A percentile compares a stretch with the other conserved stretches of the same genome.
Conservation (phyloP, 1,284 basidiomycete genomes). For the Malassezia sp. region DNA sequence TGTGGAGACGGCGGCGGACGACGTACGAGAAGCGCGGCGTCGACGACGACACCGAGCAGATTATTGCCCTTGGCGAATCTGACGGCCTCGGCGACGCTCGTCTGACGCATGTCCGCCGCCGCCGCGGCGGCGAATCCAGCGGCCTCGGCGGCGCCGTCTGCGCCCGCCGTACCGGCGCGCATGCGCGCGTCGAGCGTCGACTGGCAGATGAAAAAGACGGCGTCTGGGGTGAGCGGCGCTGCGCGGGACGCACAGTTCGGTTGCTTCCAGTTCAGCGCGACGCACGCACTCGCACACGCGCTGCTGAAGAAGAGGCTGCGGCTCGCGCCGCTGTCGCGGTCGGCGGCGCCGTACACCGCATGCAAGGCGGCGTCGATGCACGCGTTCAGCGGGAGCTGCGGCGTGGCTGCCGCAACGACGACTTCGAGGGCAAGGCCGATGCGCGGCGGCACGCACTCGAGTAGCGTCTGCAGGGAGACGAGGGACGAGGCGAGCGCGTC, state of each 20-base stretch:
- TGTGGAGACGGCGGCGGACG: too few species aligned
- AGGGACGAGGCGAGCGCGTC: slow-evolving; percentile 20
- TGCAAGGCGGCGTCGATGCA: slow-evolving; percentile 44
- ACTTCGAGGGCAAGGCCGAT: slow-evolving; percentile 41
- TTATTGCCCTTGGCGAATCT: slow-evolving; percentile 91
- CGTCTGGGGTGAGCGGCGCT: slow-evolving; percentile 50
- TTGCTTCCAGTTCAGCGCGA: slow-evolving; percentile 95
- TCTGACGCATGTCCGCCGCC: slow-evolving; percentile 53
- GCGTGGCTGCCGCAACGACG: not conserved
- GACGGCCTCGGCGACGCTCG: slow-evolving; percentile 75
- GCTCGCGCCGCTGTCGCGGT: slow-evolving; percentile 26
- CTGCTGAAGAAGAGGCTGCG: slow-evolving; percentile 42
- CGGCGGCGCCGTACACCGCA: slow-evolving; percentile 40
- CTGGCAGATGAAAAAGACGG: slow-evolving; percentile 83
- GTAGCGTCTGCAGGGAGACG: slow-evolving; percentile 30
- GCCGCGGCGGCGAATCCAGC: slow-evolving; percentile 48
- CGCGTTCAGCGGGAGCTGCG: slow-evolving; percentile 34
- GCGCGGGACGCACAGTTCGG: slow-evolving; percentile 69
- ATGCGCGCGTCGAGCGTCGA: slow-evolving; percentile 47
- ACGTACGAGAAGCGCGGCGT: slow-evolving; percentile 72
- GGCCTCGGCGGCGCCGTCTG: slow-evolving; percentile 23
- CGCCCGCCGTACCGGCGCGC: too few species aligned
- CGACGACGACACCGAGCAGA: slow-evolving; percentile 78
- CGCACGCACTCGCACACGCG: slow-evolving; percentile 46
- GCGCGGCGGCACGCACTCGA: slow-evolving; percentile 16